Conservation (phyloP, 2,329 filamentous ascomycete species). For the Cordyceps sp. region DNA sequence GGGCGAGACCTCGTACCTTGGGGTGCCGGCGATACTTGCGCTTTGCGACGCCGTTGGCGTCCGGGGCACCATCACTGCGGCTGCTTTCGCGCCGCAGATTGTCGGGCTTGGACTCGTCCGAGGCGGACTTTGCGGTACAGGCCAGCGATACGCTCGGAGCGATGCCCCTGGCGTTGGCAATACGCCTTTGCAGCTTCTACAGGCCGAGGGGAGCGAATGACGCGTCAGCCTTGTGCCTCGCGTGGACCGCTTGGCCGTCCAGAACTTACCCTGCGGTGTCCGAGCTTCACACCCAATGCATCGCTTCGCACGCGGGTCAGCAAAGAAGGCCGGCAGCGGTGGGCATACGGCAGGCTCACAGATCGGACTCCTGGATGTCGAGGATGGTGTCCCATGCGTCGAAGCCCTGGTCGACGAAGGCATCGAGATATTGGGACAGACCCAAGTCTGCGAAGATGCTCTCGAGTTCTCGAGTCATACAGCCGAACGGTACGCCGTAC, state of each 20-base stretch:
- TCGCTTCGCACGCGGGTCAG: conserved; percentile 32
- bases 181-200: conserved; percentile 69
- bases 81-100: conserved; percentile 29
- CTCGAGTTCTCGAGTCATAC: conserved; percentile 41
- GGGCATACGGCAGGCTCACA: too few relatives aligned
- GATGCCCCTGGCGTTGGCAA: conserved; percentile 55
- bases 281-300: conserved; percentile 60
- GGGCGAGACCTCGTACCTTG: conserved; percentile 45
- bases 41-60: conserved; percentile 33
- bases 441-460: conserved; percentile 58
- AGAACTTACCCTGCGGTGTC: conserved; percentile 62
- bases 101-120: conserved; percentile 39
- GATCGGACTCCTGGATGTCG: conserved; percentile 70
- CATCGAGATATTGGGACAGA: conserved; percentile 58
- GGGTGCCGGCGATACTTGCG: conserved; percentile 65
- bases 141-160: conserved; percentile 36
- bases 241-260: neutral
- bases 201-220: neutral
- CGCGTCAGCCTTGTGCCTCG: conserved; percentile 3
- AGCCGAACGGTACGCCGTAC: too few relatives aligned
- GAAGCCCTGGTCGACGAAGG: conserved; percentile 64
- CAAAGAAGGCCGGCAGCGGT: too few relatives aligned
- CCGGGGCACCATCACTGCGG: conserved; percentile 29
- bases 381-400: conserved; percentile 72
- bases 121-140: conserved; percentile 24